Base-by-base conservation (phyloP, 441 rosid genomes). In the Populus hybrid region DNA sequence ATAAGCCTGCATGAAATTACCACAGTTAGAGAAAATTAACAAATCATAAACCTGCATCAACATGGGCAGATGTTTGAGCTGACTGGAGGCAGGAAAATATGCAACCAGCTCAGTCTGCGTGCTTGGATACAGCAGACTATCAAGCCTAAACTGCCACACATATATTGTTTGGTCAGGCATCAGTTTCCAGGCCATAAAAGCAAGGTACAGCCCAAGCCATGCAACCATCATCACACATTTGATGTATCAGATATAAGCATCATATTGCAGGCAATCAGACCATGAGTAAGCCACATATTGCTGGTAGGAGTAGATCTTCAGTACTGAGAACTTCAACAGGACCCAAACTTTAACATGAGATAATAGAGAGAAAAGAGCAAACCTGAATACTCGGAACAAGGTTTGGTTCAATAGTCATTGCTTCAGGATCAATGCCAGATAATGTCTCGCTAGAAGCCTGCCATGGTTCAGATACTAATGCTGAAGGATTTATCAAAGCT, bases 401-500 rank as follows among this genome's bases (percentile, higher is more conserved):
- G 78, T 89, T 89, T 21, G 95, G 92, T 74, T 94, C 99, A 83
- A 97, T 96, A 79, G 99, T 97, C 99, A 97, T 90, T 76, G 96
- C 91, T 82, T 93, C 99, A 28, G 92, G 91, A 85, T 93, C 96
- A 77, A 92, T 91, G 85, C 89, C 78, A 77, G 94, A 70, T 83
- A 97, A 86, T 18, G 87, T 90, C 77, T 93, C 98, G 24, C 88
- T 90, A 79, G 97, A 82, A 71, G 93, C 85, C 77, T 91, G 94
- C 99, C 99, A 97, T 23, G 99, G 97, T 78, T 97, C 99, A 79
- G 89, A 76, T 63, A 90, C 94, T 79, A 97, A 86, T 28, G 97
- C 94, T 14, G 99, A 97, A 85, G 99, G 98, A 84, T 94, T 94
- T 82, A 93, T 81, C 84, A 97, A 88, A 81, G 99, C 99, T 77